Evolutionary conservation across 768 basidiomycete species (phyloP).

Genomic region (Hericium alpestre): DNA sequence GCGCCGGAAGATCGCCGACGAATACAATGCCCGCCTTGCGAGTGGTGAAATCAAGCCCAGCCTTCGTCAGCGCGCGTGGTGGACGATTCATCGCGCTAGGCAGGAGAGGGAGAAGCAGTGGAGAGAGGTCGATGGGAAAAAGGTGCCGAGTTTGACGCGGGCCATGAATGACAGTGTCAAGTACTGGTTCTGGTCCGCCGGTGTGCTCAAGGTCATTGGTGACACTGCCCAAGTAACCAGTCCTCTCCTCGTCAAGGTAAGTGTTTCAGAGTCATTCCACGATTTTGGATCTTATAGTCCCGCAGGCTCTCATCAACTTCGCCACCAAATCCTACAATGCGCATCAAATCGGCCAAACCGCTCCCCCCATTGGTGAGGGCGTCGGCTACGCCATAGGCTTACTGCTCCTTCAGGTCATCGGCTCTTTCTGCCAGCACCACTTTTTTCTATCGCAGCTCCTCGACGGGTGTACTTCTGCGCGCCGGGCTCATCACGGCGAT

Average conservation of each 20-base stretch:
- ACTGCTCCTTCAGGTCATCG: constrained; percentile 53
- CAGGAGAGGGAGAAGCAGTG: constrained; percentile 50
- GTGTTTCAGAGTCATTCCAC: constrained; percentile 4
- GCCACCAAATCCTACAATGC: constrained; percentile 46
- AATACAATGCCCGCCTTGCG: constrained; percentile 62
- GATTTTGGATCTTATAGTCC: neutral
- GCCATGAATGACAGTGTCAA: constrained; percentile 72
- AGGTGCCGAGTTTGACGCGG: constrained; percentile 48
- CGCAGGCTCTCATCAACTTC: constrained; percentile 61
- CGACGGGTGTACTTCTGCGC: constrained; percentile 70
- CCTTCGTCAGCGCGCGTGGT: constrained; percentile 38
- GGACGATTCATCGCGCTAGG: constrained; percentile 46
- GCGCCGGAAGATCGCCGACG: constrained; percentile 43
- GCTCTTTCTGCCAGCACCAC: constrained; percentile 64
- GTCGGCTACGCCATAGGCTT: constrained; percentile 70
- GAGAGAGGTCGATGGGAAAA: constrained; percentile 53
- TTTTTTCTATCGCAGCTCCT: constrained; percentile 74
- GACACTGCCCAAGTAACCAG: constrained; percentile 66
- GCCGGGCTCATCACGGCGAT: constrained; percentile 83
- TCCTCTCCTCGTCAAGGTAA: constrained; percentile 72
- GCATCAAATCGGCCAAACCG: constrained; percentile 14
- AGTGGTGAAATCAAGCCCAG: constrained; percentile 54
- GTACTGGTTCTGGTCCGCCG: constrained; percentile 72
- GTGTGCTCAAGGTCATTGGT: constrained; percentile 44
- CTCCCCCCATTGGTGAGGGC: constrained; percentile 42